Conservation (phyloP, 2,329 filamentous ascomycete genomes). For the Alternaria sp. region DNA sequence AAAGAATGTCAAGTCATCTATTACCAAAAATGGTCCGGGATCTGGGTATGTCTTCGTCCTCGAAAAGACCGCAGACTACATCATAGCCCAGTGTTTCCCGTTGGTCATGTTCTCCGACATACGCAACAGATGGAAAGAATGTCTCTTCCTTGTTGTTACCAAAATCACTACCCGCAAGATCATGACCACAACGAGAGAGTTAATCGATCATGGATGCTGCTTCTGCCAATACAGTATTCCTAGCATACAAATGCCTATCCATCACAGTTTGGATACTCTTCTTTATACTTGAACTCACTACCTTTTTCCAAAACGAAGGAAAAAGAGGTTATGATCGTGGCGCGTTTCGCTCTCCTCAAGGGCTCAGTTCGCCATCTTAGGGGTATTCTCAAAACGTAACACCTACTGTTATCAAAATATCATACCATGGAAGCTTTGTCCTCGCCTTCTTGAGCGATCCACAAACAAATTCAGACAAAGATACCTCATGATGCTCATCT, state of each 20-base stretch:
- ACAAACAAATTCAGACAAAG: too few species aligned
- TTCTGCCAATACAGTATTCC: neutral
- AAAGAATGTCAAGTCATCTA: neutral
- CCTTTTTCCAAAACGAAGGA: neutral
- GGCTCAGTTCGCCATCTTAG: rapidly evolving
- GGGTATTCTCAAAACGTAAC: too few species aligned
- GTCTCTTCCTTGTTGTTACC: neutral
- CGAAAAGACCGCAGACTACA: neutral
- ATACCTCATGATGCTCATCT: too few species aligned
- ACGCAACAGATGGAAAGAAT: neutral
- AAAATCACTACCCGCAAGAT: neutral
- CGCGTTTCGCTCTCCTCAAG: too few species aligned
- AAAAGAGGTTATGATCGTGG: too few species aligned
- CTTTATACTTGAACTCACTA: neutral
- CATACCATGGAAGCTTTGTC: too few species aligned
- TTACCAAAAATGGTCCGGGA: rapidly evolving
- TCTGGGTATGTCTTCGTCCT: neutral
- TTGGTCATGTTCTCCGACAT: neutral
- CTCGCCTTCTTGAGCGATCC: too few species aligned
- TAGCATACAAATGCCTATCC: neutral
- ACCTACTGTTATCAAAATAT: rapidly evolving
- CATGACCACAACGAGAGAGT: neutral
- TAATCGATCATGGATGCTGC: neutral
- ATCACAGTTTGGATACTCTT: rapidly evolving
- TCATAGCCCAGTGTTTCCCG: neutral